Base-by-base conservation (phyloP, 768 basidiomycete species). In the Phylloporus sp. region DNA sequence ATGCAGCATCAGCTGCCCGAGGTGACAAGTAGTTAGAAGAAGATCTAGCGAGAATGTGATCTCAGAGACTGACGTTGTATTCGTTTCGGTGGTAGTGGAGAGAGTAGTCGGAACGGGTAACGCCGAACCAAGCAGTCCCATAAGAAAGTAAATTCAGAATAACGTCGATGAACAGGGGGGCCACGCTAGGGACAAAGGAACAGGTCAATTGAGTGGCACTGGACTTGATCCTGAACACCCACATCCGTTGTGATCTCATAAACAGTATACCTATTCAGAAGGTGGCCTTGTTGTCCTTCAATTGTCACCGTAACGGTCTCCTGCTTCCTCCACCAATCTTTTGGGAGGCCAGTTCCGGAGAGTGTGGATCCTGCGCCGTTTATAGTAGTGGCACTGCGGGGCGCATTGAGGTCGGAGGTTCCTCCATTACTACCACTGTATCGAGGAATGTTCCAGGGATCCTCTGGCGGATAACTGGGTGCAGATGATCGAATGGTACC, bases 41-140 rank as follows among this genome's bases (percentile, higher is more conserved):
- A 28, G 22, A 5, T 11, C 34, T 31, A 27, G 28, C n/a, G 29
- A 50, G 41, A 40, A 5, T 20, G 20, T 29, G 15, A 12, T 41
- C 22, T 41, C 34, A 9, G 27, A 36, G 20, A 76, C 90, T 74
- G 60, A 92, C 91, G 84, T 68, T 90, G 90, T 55, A 98, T 77
- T 41, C 93, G 81, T 69, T 98, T 98, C 0, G 97, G 97, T 15
- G 97, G 97, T 27, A 98, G 72, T 4, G 81, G 72, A 16, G 91
- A 85, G 57, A 97, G 79, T 23, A 98, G 73, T 42, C 97, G 84
- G 80, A 97, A 98, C 2, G 97, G 95, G 73, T 97, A 97, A 48
- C 94, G 81, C 57, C 85, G 82, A 46, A 81, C 68, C 39, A 99
- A 75, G 56, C 84, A 86, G 56, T 97, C 94, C 82, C 91, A 88